Evolutionary conservation across 371 early-diverging fungal genomes (phyloP).

Genomic region (Rhizopus microsporus): DNA sequence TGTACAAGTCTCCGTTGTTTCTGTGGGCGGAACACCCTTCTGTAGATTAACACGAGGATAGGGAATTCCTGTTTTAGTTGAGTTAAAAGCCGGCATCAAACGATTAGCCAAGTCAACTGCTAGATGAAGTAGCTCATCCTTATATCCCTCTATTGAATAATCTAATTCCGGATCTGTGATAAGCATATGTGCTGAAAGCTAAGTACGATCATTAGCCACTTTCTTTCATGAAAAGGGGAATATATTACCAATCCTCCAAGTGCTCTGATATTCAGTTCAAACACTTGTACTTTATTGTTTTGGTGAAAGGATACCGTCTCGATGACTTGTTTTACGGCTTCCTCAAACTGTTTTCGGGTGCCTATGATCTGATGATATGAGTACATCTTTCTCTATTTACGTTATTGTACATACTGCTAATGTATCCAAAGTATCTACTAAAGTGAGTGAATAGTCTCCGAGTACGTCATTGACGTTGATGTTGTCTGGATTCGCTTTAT

Average conservation of each 20-base stretch:
- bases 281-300: constrained; percentile 90
- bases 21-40: constrained; percentile 68
- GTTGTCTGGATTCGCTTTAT: constrained; percentile 61
- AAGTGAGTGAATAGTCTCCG: constrained; percentile 88
- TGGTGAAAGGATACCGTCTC: constrained; percentile 73
- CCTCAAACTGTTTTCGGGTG: constrained; percentile 68
- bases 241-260: constrained; percentile 79
- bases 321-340: constrained; percentile 70
- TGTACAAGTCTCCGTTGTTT: constrained; percentile 82
- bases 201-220: background rate
- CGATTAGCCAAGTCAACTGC: constrained; percentile 85
- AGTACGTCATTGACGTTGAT: constrained; percentile 86
- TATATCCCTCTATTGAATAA: constrained; percentile 58
- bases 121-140: constrained; percentile 73
- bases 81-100: constrained; percentile 88
- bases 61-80: constrained; percentile 84
- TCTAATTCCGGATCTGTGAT: constrained; percentile 73
- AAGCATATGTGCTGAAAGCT: constrained; percentile 86
- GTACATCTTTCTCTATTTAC: background rate
- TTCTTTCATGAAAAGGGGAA: background rate
- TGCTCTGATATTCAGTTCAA: constrained; percentile 92
- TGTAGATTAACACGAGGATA: constrained; percentile 85
- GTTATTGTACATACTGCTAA: constrained; percentile 60
- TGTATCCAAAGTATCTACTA: constrained; percentile 90
- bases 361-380: constrained; percentile 58